Evolutionary conservation across 306 rosid genomes (phyloP).

Genomic region (Vigna trinervia): DNA sequence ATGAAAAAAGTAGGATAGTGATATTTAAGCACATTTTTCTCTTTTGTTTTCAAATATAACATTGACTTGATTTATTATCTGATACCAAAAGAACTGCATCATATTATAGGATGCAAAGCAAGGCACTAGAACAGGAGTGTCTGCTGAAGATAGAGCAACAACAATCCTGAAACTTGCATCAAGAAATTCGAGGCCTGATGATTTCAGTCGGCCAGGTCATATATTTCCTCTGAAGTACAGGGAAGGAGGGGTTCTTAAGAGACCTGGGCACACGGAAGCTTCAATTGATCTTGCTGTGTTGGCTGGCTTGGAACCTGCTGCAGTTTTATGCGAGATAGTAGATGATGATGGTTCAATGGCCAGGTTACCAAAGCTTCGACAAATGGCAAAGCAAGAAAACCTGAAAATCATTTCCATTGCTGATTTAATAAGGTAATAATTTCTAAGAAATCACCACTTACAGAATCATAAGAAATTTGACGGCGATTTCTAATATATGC

Average conservation of each 20-base stretch:
- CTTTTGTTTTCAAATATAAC: neutral
- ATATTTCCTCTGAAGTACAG: conserved; percentile 44
- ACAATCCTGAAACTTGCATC: conserved; percentile 76
- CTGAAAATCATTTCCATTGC: conserved; percentile 78
- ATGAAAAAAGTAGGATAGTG: neutral
- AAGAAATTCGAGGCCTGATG: conserved; percentile 62
- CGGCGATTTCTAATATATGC: conserved; percentile 4
- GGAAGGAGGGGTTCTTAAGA: conserved; percentile 68
- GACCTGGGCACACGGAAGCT: conserved; percentile 85
- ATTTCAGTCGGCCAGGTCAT: conserved; percentile 82
- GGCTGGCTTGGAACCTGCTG: conserved; percentile 71
- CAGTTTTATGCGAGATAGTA: conserved; percentile 75
- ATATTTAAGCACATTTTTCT: neutral
- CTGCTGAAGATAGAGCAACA: conserved; percentile 71
- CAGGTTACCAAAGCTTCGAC: conserved; percentile 66
- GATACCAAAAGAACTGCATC: conserved; percentile 29
- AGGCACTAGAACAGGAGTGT: conserved; percentile 31
- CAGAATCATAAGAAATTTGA: conserved; percentile 2
- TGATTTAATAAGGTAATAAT: conserved; percentile 69
- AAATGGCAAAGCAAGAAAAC: conserved; percentile 59
- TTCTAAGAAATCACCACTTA: neutral
- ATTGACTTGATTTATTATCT: neutral
- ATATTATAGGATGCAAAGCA: conserved; percentile 50
- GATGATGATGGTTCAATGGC: conserved; percentile 93
- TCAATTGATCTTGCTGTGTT: conserved; percentile 75